Evolutionary conservation across 768 basidiomycete genomes (phyloP).

Genomic region (Naganishia randhawae): DNA sequence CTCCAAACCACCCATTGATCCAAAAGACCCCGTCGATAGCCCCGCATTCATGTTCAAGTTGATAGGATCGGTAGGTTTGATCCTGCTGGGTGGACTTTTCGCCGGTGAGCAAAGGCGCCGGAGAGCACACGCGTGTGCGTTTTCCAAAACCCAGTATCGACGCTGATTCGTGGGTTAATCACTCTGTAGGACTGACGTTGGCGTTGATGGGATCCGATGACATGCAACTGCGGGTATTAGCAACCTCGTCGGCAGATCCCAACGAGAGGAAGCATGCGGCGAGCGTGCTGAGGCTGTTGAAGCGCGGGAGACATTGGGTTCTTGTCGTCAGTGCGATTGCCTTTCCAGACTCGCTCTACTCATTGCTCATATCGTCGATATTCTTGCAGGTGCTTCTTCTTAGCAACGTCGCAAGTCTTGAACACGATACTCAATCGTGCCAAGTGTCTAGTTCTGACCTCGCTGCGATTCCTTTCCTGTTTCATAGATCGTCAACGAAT

Average conservation of each 20-base stretch:
- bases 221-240: constrained; percentile 78
- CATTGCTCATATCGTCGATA: constrained; percentile 57
- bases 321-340: constrained; percentile 62
- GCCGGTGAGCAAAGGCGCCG: constrained; percentile 60
- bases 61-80: constrained; percentile 63
- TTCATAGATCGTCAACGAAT: constrained; percentile 51
- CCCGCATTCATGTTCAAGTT: constrained; percentile 74
- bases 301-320: constrained; percentile 82
- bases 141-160: not conserved
- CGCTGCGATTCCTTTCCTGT: not conserved
- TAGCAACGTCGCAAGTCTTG: constrained; percentile 64
- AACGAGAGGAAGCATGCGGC: constrained; percentile 57
- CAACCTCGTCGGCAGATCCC: constrained; percentile 71
- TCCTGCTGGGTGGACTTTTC: constrained; percentile 83
- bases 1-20: constrained; percentile 32
- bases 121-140: not conserved
- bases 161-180: not conserved
- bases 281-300: constrained; percentile 57
- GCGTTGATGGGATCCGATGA: constrained; percentile 93
- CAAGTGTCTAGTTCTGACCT: not conserved
- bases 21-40: constrained; percentile 47
- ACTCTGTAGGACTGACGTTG: constrained; percentile 79
- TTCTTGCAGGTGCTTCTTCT: constrained; percentile 58
- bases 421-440: not conserved
- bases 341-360: constrained; percentile 36